Base-by-base conservation (phyloP, 2,329 filamentous ascomycete species). In the Fusarium globosum region DNA sequence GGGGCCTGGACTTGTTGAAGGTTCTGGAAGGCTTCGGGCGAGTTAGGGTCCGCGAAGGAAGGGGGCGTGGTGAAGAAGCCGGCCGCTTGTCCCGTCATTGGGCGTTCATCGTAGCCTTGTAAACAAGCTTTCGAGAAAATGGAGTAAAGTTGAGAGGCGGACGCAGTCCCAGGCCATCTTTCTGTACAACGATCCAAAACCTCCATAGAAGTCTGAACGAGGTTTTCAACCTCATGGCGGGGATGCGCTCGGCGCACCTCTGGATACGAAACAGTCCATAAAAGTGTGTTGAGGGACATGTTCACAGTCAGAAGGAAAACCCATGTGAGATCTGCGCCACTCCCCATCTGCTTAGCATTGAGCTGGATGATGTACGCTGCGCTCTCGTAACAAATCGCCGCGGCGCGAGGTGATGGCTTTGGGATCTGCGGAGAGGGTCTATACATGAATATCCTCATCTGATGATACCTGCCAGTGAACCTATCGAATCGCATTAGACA, bases 351-450 rank as follows among this genome's bases (percentile, higher is more conserved):
- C 77, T 93, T 91, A 79, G 90, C 90, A 49, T 95, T 92, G 80
- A 96, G 90, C 73, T 92, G 88, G 76, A 98, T 94, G 79, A 97
- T 95, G 81, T 91, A 94, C 16, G 91, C 88, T 52, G 94, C 92
- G 45, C 94, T 95, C 51, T 96, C 91, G 78, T 93, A 98, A 80
- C 95, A 98, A 75, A 91, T 92, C 38, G 89, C 85, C 3, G 96
- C 96, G 2, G 95, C 94, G n/a, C 88, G 84, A 13, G 92, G 82
- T 0, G 94, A 95, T 1, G 96, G 96, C 69, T 93, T 92, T 0
- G 96, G 94, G 6, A 98, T 91, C 80, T 98, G 96, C 2, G 96
- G 96, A 3, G 94, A 97, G 2, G 96, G 96, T 6, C 96, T 90
- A 81, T 94, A 96, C 73, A 98, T 88, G 76, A 95, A 93, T 51